Percentiles rank a stretch among this genome's conserved stretches.
Conservation (phyloP, 2,329 filamentous ascomycete genomes). For the Acrodontium crateriforme region DNA sequence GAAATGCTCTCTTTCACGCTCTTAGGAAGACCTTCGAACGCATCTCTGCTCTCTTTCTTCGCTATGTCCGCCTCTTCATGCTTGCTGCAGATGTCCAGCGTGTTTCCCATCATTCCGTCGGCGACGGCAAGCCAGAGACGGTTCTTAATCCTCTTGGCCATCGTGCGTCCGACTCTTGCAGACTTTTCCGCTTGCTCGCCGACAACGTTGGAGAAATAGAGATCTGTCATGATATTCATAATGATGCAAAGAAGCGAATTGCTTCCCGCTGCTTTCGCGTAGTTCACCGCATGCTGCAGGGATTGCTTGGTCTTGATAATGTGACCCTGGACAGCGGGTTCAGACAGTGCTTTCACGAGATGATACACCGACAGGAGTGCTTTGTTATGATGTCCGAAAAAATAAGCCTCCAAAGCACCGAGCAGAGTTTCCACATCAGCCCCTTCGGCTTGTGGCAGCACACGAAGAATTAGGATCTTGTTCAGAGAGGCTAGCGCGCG, state of each 20-base stretch:
- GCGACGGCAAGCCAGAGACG: constrained; percentile 46
- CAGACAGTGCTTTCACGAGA: constrained; percentile 52
- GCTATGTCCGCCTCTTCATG: constrained; percentile 15
- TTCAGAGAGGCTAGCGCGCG: constrained; percentile 36
- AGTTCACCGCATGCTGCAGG: constrained; percentile 58
- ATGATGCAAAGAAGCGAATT: constrained; percentile 70
- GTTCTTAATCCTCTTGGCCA: constrained; percentile 38
- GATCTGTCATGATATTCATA: constrained; percentile 70
- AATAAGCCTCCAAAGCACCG: constrained; percentile 52
- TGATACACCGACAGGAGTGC: constrained; percentile 68
- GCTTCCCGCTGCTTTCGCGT: constrained; percentile 57
- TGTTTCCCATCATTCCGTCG: constrained; percentile 63
- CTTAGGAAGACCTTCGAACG: constrained; percentile 11
- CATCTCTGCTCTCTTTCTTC: constrained; percentile 9
- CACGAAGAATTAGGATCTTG: constrained; percentile 32
- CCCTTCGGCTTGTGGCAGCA: constrained; percentile 17
- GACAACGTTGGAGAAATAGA: constrained; percentile 66
- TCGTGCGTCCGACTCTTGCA: constrained; percentile 34
- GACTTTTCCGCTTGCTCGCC: constrained; percentile 45
- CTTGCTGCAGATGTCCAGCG: constrained; percentile 54
- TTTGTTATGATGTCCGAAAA: constrained; percentile 53
- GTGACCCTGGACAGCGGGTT: constrained; percentile 35
- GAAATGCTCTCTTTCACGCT: constrained; percentile 6
- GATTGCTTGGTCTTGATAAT: constrained; percentile 68
- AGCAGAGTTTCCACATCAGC: constrained; percentile 47